phyloP scores from a whole-genome alignment of 176 grass and related monocot species.

The Cenchrus americanus region DNA sequence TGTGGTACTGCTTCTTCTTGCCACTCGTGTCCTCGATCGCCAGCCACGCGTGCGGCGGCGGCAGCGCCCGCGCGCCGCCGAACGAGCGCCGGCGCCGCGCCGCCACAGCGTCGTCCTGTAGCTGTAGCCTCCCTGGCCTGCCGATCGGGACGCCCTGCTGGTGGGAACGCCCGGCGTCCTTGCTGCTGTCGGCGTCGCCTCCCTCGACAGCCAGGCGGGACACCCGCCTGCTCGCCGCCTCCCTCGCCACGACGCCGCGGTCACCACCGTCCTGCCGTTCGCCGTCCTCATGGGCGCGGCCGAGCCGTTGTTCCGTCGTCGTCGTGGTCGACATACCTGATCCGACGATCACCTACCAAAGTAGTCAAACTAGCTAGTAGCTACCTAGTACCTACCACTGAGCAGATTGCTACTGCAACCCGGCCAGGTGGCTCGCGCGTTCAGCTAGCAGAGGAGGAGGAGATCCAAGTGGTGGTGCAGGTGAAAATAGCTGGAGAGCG shows the following conservation, averaged over 20 bases:
- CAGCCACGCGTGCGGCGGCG: slow-evolving; percentile 53
- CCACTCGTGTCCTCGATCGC: slow-evolving; percentile 31
- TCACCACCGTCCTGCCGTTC: neutral
- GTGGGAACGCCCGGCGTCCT: neutral
- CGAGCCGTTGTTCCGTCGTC: slow-evolving; percentile 2
- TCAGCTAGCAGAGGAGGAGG: neutral
- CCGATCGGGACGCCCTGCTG: neutral
- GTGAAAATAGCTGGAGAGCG: slow-evolving; percentile 28
- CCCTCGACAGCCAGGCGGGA: slow-evolving; percentile 53
- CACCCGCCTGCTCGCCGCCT: slow-evolving; percentile 32
- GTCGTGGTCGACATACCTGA: slow-evolving; percentile 31
- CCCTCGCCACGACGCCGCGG: neutral
- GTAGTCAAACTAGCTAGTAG: neutral
- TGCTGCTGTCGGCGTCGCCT: slow-evolving; percentile 3
- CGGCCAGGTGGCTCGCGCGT: neutral
- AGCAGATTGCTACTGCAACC: neutral
- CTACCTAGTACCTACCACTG: neutral
- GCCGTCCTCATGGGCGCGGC: slow-evolving; percentile 10
- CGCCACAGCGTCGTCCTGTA: neutral
- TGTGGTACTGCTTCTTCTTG: neutral
- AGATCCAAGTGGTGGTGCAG: slow-evolving; percentile 29
- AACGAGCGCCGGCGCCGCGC: neutral
- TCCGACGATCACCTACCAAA: neutral
- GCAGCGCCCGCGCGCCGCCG: neutral
- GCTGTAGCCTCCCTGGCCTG: neutral